Evolutionary conservation across 2,329 filamentous ascomycete species (phyloP), one percentile per base, ranked within the genome.

Genomic region (Colletotrichum noveboracense): DNA sequence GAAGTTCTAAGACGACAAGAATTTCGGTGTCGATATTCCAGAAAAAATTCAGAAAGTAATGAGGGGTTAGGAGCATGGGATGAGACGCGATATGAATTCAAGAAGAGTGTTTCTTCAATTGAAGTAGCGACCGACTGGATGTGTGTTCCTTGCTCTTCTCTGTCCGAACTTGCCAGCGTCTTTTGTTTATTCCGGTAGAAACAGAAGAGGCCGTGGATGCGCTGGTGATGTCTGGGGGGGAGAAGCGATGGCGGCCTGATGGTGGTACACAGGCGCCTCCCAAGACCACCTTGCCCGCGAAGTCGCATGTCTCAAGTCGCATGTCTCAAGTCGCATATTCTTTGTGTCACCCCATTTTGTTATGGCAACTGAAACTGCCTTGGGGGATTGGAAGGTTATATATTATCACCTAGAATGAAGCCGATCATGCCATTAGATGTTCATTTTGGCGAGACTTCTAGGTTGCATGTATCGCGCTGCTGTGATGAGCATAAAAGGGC

Each of bases 101-200:
- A n/a, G 18, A n/a, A n/a, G 9, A n/a, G 38, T 10, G 5, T 6
- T 43, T 43, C 5, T 6, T 38, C 2, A 9, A 34, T 13, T 16
- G 34, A 36, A n/a, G 18, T 43, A 1, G 18, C 5, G 38, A 43
- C 8, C 18, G 3, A 43, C 3, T 4, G 38, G 18, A 3, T 48
- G 43, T 21, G 43, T 48, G 43, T 13, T 21, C 6, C 43, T 12
- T 21, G 10, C 10, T 21, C 10, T 21, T 48, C n/a, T 21, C 43
- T 48, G n/a, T 48, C 43, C 10, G 0, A 4, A 48, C 10, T 6
- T 48, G n/a, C 43, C n/a, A 0, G 43, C n/a, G 43, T 21, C 43
- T 48, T 2, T 6, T 1, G 10, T 48, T 1, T 21, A 3, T 48
- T 48, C 43, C 0, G n/a, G 0, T 0, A 48, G 43, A 48, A 48